These are phyloP conservation scores for Colletotrichum spinosum DNA, from an alignment of 2,329 filamentous ascomycete genomes.

Conservation along the genomic window DNA sequence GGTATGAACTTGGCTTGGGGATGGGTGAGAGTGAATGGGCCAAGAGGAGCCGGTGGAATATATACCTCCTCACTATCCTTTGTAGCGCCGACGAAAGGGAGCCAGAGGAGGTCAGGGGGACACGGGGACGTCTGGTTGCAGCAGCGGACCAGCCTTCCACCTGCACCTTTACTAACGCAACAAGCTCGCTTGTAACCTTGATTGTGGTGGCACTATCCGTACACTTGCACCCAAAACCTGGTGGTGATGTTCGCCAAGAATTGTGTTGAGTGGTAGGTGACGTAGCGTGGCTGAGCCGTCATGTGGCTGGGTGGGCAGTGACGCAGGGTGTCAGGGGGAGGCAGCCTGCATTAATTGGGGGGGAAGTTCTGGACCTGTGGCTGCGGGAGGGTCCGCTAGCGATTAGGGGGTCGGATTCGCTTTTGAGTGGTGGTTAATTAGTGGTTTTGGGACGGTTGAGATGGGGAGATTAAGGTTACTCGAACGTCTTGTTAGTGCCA, in stretches of 20 bases:
- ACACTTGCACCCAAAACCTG: conserved; percentile 5
- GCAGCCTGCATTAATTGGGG: background rate
- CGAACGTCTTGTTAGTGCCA: background rate
- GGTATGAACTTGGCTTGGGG: background rate
- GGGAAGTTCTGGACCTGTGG: conserved; percentile 17
- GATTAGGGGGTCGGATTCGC: background rate
- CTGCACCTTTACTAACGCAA: background rate
- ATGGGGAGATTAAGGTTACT: conserved; percentile 17
- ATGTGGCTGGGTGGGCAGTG: conserved; percentile 13
- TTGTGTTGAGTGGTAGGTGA: conserved; percentile 10
- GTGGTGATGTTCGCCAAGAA: conserved; percentile 23
- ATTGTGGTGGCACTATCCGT: conserved; percentile 4
- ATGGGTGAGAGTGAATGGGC: background rate
- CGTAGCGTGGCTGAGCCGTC: conserved; percentile 23
- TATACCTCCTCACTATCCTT: conserved; percentile 14
- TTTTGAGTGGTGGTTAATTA: conserved; percentile 1
- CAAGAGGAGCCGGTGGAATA: conserved; percentile 10
- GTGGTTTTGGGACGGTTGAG: background rate
- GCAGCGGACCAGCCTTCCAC: background rate
- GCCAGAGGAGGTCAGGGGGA: conserved; percentile 10
- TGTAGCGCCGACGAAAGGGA: conserved; percentile 26
- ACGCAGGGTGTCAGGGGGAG: background rate
- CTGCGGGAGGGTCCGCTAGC: conserved; percentile 15
- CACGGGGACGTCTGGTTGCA: background rate
- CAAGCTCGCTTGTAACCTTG: conserved; percentile 24